Conservation (phyloP, 345 rosid genomes). For the Eucalyptus curtisii region DNA sequence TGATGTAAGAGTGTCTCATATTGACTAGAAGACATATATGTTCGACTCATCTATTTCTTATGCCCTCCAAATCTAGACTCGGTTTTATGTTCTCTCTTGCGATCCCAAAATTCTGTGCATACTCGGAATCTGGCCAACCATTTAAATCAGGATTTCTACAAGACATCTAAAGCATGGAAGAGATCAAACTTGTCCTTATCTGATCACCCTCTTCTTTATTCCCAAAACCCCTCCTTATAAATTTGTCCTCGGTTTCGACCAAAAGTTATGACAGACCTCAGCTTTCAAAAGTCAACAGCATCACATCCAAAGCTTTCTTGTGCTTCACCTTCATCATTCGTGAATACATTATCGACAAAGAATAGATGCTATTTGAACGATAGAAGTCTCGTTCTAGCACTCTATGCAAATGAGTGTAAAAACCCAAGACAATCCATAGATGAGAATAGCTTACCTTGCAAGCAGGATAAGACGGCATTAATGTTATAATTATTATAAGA, state of each 20-base stretch:
- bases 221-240: too few species aligned
- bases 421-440: not conserved
- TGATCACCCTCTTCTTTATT: too few species aligned
- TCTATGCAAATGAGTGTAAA: not conserved
- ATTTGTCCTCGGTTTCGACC: too few species aligned
- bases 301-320: accelerated
- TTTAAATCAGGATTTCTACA: not conserved
- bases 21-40: not conserved
- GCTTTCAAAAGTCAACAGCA: not conserved
- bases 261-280: too few species aligned
- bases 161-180: too few species aligned
- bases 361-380: not conserved
- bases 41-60: not conserved
- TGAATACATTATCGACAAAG: not conserved
- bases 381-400: not conserved
- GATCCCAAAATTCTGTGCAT: not conserved
- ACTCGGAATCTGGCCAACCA: not conserved
- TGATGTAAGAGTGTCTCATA: not conserved
- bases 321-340: not conserved
- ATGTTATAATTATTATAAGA: not conserved
- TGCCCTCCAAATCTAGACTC: not conserved
- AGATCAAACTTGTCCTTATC: too few species aligned
- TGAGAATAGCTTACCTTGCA: not conserved
- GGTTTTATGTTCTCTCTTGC: not conserved
- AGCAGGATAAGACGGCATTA: not conserved